A percentile compares a stretch with the other conserved stretches of the same genome.
Conservation (phyloP, 179 eudicot genomes). For the Corrigiola litoralis region DNA sequence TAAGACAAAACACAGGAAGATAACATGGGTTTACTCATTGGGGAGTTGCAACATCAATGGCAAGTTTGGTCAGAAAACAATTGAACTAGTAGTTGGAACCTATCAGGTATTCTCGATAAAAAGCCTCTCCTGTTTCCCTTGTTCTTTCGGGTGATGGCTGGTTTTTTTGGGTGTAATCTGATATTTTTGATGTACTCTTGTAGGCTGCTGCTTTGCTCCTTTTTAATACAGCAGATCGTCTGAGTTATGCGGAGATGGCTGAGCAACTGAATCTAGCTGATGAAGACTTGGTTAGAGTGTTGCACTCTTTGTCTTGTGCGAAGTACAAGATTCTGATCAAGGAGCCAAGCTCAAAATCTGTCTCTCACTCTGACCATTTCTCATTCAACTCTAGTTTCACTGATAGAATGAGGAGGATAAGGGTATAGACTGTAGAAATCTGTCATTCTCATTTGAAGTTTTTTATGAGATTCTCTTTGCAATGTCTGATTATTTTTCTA, state of each 20-base stretch:
- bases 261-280: conserved; percentile 46
- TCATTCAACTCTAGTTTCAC: conserved; percentile 51
- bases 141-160: neutral
- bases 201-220: conserved; percentile 68
- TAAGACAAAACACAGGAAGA: conserved; percentile 57
- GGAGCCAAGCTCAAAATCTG: conserved; percentile 38
- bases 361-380: conserved; percentile 42
- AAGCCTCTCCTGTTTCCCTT: neutral
- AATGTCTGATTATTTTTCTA: neutral
- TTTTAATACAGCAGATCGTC: conserved; percentile 49
- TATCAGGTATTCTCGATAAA: conserved; percentile 45
- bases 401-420: conserved; percentile 59
- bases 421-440: conserved; percentile 28
- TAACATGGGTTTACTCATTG: conserved; percentile 58
- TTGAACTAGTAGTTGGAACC: conserved; percentile 51
- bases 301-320: conserved; percentile 59
- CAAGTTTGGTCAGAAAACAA: conserved; percentile 53
- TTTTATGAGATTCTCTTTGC: neutral
- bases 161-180: too few relatives aligned
- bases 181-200: conserved; percentile 9
- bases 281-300: conserved; percentile 47
- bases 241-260: conserved; percentile 49
- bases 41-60: conserved; percentile 56
- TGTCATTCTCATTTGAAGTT: neutral
- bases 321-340: conserved; percentile 54